phyloP scores from a whole-genome alignment of 345 rosid species.

The Dovyalis caffra region DNA sequence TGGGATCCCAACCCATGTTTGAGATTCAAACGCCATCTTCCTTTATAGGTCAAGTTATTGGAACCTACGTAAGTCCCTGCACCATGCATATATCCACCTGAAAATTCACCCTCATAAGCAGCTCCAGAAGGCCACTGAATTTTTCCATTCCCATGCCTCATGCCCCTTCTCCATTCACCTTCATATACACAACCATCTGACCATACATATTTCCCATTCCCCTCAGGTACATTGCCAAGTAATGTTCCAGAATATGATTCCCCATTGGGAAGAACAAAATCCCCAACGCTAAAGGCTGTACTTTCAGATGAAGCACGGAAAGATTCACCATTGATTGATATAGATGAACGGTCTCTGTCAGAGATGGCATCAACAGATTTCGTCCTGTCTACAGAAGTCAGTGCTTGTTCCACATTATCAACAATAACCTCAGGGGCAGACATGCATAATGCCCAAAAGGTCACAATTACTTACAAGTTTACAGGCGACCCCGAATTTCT shows the following conservation, averaged over 20 bases:
- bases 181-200: conserved; percentile 65
- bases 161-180: conserved; percentile 93
- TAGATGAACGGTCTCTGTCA: conserved; percentile 39
- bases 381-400: conserved; percentile 65
- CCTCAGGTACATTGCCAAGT: conserved; percentile 76
- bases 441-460: conserved; percentile 74
- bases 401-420: conserved; percentile 45
- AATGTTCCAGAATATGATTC: conserved; percentile 77
- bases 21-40: conserved; percentile 87
- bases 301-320: conserved; percentile 47
- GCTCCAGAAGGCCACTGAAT: conserved; percentile 75
- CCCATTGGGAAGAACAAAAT: conserved; percentile 57
- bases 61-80: conserved; percentile 59
- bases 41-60: conserved; percentile 58
- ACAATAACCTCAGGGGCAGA: conserved; percentile 63
- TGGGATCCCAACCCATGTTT: conserved; percentile 93
- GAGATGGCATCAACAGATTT: conserved; percentile 57
- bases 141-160: conserved; percentile 84
- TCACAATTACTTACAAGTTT: conserved; percentile 32
- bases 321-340: conserved; percentile 50
- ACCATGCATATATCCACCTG: conserved; percentile 87
- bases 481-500: conserved; percentile 20
- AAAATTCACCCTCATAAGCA: conserved; percentile 80
- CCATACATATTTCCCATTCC: conserved; percentile 85
- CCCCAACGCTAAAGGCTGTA: conserved; percentile 61